Evolutionary conservation across 2,329 filamentous ascomycete species (phyloP), one percentile per base, ranked within the genome.

Genomic region (Grosmannia clavigera): DNA sequence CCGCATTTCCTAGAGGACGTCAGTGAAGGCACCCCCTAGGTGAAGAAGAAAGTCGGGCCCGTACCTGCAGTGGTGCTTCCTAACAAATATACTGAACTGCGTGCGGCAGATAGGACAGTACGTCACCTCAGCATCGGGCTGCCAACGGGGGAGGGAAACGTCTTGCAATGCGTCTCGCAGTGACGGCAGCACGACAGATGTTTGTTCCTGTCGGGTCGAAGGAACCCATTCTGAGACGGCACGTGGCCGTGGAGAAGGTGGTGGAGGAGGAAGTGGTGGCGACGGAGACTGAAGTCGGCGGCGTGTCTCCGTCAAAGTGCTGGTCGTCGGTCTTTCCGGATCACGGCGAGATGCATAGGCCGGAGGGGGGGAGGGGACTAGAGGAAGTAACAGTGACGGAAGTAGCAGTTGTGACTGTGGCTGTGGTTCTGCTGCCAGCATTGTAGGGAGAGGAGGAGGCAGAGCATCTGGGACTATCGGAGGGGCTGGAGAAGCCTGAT

Each of bases 51-150:
- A 14, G 60, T 46, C 5, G 40, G 35, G 22, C 14, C 73, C 81
- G 55, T 75, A 87, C 81, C 92, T 83, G 78, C 92, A 97, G 70
- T 97, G 92, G 74, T 97, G 92, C 70, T 95, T 95, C 64, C 92
- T 81, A 69, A 90, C 85, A 75, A 90, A 90, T 66, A 95, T 87
- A 69, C 83, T 88, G 69, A 97, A 97, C 55, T 85, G 82, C 0
- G 81, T 82, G 58, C 78, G 76, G 70, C 92, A 97, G 61, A 96
- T 95, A 2, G 91, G 90, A 70, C 92, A 97, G 63, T 84, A 80
- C 1, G 84, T 83, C 12, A 89, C 90, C 66, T 95, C 90, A 4
- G 81, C 78, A 72, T 97, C 92, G 4, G 91, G 88, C 74, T 96
- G 92, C 92, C 92, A 97, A 61, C 79, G 78, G 1, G 92, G 91